A percentile compares a stretch with the other conserved stretches of the same genome.
Conservation (phyloP, 2,329 filamentous ascomycete species). For the Colletotrichum sp. region DNA sequence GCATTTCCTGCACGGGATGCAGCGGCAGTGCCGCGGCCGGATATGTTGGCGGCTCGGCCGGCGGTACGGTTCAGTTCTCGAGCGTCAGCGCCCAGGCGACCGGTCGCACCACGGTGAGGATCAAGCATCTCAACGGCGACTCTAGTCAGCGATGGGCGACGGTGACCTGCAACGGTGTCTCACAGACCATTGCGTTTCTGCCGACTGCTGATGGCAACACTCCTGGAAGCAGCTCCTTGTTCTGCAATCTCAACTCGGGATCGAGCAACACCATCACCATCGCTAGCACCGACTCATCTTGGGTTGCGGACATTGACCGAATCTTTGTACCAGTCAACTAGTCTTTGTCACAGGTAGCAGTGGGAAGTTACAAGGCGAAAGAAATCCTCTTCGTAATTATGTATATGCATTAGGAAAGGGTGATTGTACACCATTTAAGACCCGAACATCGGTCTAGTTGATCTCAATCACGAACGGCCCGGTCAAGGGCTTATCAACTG, state of each 20-base stretch:
- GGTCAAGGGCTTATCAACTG: slow-evolving; percentile 26
- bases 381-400: neutral
- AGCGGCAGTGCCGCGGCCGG: slow-evolving; percentile 55
- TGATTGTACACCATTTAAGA: neutral
- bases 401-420: neutral
- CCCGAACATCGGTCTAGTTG: neutral
- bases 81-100: slow-evolving; percentile 46
- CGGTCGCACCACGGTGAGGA: slow-evolving; percentile 54
- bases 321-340: slow-evolving; percentile 52
- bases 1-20: slow-evolving; percentile 55
- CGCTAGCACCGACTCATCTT: slow-evolving; percentile 38
- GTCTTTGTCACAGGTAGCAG: neutral
- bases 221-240: slow-evolving; percentile 49
- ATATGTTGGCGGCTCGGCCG: slow-evolving; percentile 55
- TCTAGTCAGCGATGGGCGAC: slow-evolving; percentile 54
- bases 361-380: neutral
- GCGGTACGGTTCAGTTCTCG: slow-evolving; percentile 51
- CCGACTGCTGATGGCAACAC: slow-evolving; percentile 48
- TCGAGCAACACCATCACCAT: slow-evolving; percentile 53
- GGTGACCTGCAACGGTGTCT: slow-evolving; percentile 60
- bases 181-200: slow-evolving; percentile 58
- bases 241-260: slow-evolving; percentile 53
- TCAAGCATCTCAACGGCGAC: slow-evolving; percentile 64
- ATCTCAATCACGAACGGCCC: slow-evolving; percentile 17
- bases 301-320: slow-evolving; percentile 58